Base-by-base conservation (phyloP, 2,329 filamentous ascomycete species). In the Colletotrichum sp. region DNA sequence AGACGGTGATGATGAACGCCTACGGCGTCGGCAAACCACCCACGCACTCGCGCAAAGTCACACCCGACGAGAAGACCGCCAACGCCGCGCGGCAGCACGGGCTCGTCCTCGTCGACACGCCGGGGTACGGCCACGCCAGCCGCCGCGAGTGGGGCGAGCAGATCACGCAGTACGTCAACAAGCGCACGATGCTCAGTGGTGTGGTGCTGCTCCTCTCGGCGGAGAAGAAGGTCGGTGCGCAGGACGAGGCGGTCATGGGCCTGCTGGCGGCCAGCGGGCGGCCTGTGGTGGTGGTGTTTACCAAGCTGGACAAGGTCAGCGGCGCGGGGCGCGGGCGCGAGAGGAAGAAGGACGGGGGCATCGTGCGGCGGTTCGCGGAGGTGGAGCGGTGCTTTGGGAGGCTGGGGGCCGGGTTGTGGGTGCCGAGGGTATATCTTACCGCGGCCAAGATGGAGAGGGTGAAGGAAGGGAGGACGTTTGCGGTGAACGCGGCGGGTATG, bases 1-100 rank as follows among this genome's bases (percentile, higher is more conserved):
- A 86, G 79, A 92, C 91, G 2, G 87, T 84, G 39, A 86, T 87
- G 34, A 87, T 92, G 82, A 92, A 92, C 79, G 89, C 86, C 32
- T 92, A 89, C 78, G 90, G 88, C 16, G 87, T 91, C 63, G 91
- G 90, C 0, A 52, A 52, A 21, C 43, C 43, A 1, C 43, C 43
- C n/a, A 52, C 43, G 43, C 43, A 52, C n/a, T 10, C n/a, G 43
- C 43, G 43, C 10, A 52, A 52, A 52, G 43, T 52, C n/a, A 52
- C 43, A 2, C 43, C n/a, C 8, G 43, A 52, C n/a, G 43, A 52
- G 12, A 52, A 52, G 43, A 52, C 43, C 1, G 39, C 18, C 70
- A 83, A 81, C 10, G 81, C 81, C 36, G 82, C 79, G 48, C 78
- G 81, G 18, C 78, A 79, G 32, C 86, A 90, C 78, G 84, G 86